Conservation (phyloP, 2,329 filamentous ascomycete species). For the Aspergillus calidoustus region DNA sequence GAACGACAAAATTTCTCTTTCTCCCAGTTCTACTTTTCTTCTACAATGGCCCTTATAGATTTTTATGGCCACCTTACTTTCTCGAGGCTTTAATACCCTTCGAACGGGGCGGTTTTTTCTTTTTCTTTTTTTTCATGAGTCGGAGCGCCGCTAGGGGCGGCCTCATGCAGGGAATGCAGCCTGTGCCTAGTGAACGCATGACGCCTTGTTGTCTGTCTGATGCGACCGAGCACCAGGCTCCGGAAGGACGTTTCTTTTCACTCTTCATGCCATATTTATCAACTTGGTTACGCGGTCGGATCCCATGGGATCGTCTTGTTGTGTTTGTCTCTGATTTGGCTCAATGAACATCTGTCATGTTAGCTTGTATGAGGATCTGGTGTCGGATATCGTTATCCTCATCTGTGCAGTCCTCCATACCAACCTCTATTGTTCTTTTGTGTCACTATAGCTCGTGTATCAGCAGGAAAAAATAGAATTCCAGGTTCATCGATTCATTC, state of each 20-base stretch:
- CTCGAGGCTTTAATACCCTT: conserved; percentile 24
- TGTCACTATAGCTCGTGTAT: conserved; percentile 27
- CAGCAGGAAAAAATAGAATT: conserved; percentile 28
- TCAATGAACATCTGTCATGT: conserved; percentile 29
- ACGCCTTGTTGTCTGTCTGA: conserved; percentile 20
- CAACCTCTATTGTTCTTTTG: conserved; percentile 19
- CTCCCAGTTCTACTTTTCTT: neutral
- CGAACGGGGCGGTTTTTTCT: conserved; percentile 14
- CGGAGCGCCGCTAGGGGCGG: conserved; percentile 28
- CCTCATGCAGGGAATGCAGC: conserved; percentile 43
- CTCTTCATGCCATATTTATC: conserved; percentile 7
- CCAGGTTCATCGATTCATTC: neutral
- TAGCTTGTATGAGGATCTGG: conserved; percentile 28
- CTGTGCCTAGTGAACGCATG: conserved; percentile 26
- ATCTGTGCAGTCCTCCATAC: conserved; percentile 13
- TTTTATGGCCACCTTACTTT: conserved; percentile 15
- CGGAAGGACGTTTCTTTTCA: conserved; percentile 7
- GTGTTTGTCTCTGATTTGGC: conserved; percentile 26
- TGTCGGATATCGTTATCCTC: conserved; percentile 22
- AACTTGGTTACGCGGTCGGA: conserved; percentile 20
- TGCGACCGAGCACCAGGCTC: conserved; percentile 14
- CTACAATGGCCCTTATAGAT: conserved; percentile 12
- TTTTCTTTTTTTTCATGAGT: conserved; percentile 8
- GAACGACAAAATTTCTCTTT: conserved; percentile 18
- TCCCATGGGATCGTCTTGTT: conserved; percentile 16